Percentiles rank a stretch among this genome's conserved stretches.
phyloP scores from a whole-genome alignment of 129 eudicot species.

The Erigeron canadensis region DNA sequence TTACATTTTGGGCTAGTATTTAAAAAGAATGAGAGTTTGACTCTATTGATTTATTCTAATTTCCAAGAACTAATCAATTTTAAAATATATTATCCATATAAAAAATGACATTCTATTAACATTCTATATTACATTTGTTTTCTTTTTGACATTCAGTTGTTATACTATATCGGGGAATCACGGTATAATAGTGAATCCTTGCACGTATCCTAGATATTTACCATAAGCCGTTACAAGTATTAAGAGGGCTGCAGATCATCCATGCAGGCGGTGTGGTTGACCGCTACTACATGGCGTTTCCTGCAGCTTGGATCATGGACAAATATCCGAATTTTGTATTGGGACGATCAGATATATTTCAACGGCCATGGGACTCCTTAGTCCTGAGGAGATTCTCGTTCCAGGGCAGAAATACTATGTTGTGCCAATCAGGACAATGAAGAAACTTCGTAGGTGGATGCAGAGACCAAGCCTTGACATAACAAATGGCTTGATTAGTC shows the following conservation, averaged over 20 bases:
- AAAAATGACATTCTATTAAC: too few relatives aligned
- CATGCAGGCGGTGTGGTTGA: slow-evolving; percentile 64
- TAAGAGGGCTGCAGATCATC: slow-evolving; percentile 61
- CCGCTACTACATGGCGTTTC: slow-evolving; percentile 66
- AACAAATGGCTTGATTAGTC: slow-evolving; percentile 19
- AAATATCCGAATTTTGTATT: slow-evolving; percentile 54
- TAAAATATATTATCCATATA: too few relatives aligned
- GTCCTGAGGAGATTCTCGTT: slow-evolving; percentile 63
- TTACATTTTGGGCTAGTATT: too few relatives aligned
- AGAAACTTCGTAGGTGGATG: slow-evolving; percentile 48
- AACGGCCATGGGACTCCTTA: slow-evolving; percentile 64
- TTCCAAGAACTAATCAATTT: too few relatives aligned
- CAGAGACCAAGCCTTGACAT: slow-evolving; percentile 23
- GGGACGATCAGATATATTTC: slow-evolving; percentile 57
- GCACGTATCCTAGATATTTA: too few relatives aligned
- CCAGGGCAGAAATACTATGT: slow-evolving; percentile 65
- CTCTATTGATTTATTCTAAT: too few relatives aligned
- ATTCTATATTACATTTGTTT: too few relatives aligned
- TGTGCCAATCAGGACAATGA: slow-evolving; percentile 49
- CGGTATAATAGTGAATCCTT: too few relatives aligned
- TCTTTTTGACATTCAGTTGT: too few relatives aligned
- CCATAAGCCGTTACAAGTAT: too few relatives aligned
- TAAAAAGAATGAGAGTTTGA: too few relatives aligned
- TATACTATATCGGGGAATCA: too few relatives aligned
- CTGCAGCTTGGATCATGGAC: slow-evolving; percentile 55